Base-by-base conservation (phyloP, 768 basidiomycete genomes). In the Pulveroboletus sp. region DNA sequence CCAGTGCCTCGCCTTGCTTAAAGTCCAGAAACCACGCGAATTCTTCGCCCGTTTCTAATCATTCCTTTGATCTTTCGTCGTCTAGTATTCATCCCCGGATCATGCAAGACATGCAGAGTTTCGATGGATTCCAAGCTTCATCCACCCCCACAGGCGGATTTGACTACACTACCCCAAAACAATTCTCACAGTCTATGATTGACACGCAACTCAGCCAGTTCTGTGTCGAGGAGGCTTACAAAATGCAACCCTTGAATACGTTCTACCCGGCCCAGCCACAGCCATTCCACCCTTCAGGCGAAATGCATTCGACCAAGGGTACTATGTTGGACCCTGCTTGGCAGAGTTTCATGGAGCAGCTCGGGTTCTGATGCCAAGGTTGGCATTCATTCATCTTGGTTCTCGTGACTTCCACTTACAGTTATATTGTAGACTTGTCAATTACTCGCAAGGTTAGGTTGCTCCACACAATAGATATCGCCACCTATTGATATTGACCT, bases 281-380 rank as follows among this genome's bases (percentile, higher is more conserved):
- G 24, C 47, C 42, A n/a, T 55, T 52, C 23, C 20, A 45, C 20
- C 29, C 31, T n/a, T 24, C 24, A 3, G 36, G 52, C 19, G 55
- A 37, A 35, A 43, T 45, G 39, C 47, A 35, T 11, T 29, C 47
- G 13, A 7, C 21, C 8, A 56, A 56, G 34, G 57, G 71, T 13
- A 72, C 73, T 2, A 69, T 73, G 25, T 55, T 85, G 45, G 82
- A 87, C 58, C 67, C 82, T 16, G 76, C 81, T 1, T 87, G 84
- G 84, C 78, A 80, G 60, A 77, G 72, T 51, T 82, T 87, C 37
- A 78, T 84, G 37, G 81, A 85, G 61, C 85, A 87, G 55, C 70
- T 87, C 37, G 85, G 85, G 3, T 76, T 76, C 51, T 73, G 49
- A 64, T 37, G 8, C 25, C 8, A n/a, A 32, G 14, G 24, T 7